phyloP scores from a whole-genome alignment of 257 asterid species.

The Solanum rostratum region DNA sequence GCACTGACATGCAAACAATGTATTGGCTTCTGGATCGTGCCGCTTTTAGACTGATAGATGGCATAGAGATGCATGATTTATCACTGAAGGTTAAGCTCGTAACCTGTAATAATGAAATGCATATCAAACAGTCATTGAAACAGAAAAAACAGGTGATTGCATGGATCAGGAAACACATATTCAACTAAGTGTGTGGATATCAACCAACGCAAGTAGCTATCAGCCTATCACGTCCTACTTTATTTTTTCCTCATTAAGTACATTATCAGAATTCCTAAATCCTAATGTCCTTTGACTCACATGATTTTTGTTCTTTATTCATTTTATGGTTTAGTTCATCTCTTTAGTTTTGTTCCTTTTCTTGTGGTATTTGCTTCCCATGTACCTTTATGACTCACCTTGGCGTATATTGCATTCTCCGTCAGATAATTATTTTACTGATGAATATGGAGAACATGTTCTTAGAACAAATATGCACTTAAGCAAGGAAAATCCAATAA shows the following conservation, averaged over 20 bases:
- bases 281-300: neutral
- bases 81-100: slow-evolving; percentile 32
- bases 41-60: slow-evolving; percentile 21
- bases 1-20: slow-evolving; percentile 74
- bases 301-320: neutral
- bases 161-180: neutral
- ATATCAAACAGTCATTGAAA: neutral
- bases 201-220: neutral
- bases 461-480: neutral
- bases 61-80: slow-evolving; percentile 26
- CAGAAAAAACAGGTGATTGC: neutral
- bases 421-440: neutral
- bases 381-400: neutral
- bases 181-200: neutral
- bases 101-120: slow-evolving; percentile 31
- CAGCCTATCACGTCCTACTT: neutral
- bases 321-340: neutral
- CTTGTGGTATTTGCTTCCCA: neutral
- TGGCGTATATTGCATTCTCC: neutral
- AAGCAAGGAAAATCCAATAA: neutral
- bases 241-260: neutral
- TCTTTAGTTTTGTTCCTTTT: neutral
- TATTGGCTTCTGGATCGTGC: slow-evolving; percentile 19
- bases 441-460: neutral
- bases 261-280: neutral